These are phyloP conservation scores for Cyclotella sp. DNA, from an alignment of 108 stramenopile species.

Conservation along the genomic window DNA sequence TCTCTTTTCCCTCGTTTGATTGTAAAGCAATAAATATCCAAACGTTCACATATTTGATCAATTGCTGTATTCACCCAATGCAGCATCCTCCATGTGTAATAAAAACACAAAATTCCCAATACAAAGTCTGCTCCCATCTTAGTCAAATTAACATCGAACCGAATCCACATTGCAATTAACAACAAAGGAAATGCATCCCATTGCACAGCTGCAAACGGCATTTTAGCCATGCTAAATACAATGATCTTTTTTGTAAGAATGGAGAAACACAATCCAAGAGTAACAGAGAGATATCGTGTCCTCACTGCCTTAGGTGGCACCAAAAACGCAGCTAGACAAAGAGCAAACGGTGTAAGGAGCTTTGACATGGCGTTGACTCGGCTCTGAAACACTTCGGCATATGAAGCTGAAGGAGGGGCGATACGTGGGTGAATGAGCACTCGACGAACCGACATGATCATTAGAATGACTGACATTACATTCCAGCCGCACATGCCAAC, in stretches of 20 bases:
- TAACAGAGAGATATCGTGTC: constrained; percentile 55
- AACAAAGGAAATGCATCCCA: constrained; percentile 67
- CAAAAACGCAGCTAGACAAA: constrained; percentile 47
- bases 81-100: constrained; percentile 59
- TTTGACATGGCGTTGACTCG: constrained; percentile 63
- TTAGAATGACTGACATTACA: constrained; percentile 44
- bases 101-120: constrained; percentile 54
- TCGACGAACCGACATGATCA: constrained; percentile 53
- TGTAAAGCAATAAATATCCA: constrained; percentile 73
- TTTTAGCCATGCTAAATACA: constrained; percentile 83
- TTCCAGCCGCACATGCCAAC: constrained; percentile 48
- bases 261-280: constrained; percentile 68
- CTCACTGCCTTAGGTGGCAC: constrained; percentile 42
- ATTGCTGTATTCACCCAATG: constrained; percentile 63
- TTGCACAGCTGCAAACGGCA: constrained; percentile 76
- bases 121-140: constrained; percentile 47
- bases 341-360: constrained; percentile 54
- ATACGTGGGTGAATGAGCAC: constrained; percentile 50
- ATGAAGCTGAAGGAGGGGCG: constrained; percentile 16
- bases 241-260: constrained; percentile 88
- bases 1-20: constrained; percentile 60
- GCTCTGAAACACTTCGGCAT: constrained; percentile 14
- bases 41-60: constrained; percentile 63
- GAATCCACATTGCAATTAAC: constrained; percentile 52
- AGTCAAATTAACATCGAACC: constrained; percentile 43